Evolutionary conservation across 1,284 basidiomycete species (phyloP).

Genomic region (Pholiota adiposa): DNA sequence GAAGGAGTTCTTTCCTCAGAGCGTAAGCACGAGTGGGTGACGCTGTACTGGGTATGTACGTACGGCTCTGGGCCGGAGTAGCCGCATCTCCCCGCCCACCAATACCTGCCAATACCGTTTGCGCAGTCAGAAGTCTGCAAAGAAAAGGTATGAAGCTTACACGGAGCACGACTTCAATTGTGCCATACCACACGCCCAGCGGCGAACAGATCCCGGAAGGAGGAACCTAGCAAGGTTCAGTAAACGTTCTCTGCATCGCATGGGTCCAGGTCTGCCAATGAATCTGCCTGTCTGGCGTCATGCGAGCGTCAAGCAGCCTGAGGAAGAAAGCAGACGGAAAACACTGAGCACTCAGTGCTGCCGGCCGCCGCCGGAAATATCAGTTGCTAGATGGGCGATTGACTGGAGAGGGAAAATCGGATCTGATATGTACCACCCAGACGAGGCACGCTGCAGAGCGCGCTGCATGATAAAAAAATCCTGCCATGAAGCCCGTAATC

Average conservation of each 20-base stretch:
- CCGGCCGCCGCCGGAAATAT: slow-evolving; percentile 17
- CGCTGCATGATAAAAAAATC: neutral
- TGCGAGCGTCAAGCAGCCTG: neutral
- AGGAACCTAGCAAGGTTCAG: neutral
- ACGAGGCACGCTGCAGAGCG: neutral
- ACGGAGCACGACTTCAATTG: neutral
- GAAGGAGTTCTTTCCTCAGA: neutral
- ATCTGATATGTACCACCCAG: no score
- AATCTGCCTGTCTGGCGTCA: neutral
- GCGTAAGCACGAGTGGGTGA: neutral
- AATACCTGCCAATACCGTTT: neutral
- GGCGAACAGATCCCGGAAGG: neutral
- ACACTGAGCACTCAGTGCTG: neutral
- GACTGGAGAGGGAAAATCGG: neutral
- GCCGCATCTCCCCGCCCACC: slow-evolving; percentile 1
- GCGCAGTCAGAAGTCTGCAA: neutral
- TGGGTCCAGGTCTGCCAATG: neutral
- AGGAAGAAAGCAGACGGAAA: neutral
- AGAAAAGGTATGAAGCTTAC: neutral
- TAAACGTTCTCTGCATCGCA: no score
- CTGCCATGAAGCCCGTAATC: neutral
- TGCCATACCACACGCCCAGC: neutral
- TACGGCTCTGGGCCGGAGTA: slow-evolving; percentile 1
- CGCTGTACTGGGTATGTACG: neutral
- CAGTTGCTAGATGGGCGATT: neutral